These are phyloP conservation scores for Sugiyamaella paludigena DNA, from an alignment of 1,139 yeast species.

Conservation along the genomic window DNA sequence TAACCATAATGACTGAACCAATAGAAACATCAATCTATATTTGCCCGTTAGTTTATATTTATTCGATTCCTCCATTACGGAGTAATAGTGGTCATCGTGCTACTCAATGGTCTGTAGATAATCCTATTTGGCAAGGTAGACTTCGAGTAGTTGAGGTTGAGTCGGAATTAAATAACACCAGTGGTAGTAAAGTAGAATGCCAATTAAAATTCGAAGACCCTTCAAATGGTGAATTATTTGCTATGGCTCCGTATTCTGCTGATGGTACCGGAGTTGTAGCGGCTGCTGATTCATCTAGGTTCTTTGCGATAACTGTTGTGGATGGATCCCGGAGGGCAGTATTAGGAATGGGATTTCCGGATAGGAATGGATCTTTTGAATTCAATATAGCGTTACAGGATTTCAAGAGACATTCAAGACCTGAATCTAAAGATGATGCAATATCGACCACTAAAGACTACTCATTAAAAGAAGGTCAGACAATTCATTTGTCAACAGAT, in stretches of 20 bases:
- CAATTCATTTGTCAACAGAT: conserved; percentile 29
- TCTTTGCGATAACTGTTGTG: conserved; percentile 36
- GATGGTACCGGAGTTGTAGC: conserved; percentile 34
- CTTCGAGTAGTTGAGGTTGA: conserved; percentile 36
- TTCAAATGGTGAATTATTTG: conserved; percentile 36
- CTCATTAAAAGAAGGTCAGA: conserved; percentile 33
- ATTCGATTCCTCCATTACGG: conserved; percentile 39
- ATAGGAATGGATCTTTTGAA: conserved; percentile 39
- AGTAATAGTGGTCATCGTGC: conserved; percentile 33
- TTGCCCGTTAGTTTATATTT: conserved; percentile 27
- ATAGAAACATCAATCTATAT: conserved; percentile 21
- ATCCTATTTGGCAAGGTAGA: conserved; percentile 42
- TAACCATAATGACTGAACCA: conserved; percentile 3
- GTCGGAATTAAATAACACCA: not conserved
- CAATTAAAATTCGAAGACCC: conserved; percentile 35
- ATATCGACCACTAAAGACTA: conserved; percentile 26
- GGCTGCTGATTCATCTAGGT: conserved; percentile 36
- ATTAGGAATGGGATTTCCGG: conserved; percentile 44
- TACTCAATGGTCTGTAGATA: conserved; percentile 37
- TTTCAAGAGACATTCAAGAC: conserved; percentile 33
- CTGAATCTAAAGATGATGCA: conserved; percentile 18
- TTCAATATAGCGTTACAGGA: conserved; percentile 43
- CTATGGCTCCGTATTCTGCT: conserved; percentile 34
- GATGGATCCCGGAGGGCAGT: conserved; percentile 37
- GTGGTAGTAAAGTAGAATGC: conserved; percentile 27